phyloP scores from a whole-genome alignment of 305 asterid genomes.

The Striga hermonthica region DNA sequence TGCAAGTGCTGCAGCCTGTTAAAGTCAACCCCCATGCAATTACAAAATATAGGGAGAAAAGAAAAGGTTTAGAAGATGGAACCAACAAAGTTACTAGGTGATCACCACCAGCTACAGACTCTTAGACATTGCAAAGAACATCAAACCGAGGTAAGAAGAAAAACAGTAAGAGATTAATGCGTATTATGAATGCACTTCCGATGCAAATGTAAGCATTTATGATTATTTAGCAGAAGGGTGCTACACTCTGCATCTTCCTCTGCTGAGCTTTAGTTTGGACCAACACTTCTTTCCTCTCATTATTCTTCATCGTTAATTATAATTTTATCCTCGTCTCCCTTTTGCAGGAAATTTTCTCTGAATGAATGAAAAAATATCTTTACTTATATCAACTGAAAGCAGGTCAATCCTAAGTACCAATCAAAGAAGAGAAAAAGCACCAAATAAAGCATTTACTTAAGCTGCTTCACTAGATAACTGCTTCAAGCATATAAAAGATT shows the following conservation, averaged over 20 bases:
- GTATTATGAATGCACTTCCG: too few relatives aligned
- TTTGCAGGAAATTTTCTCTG: neutral
- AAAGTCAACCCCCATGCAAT: constrained; percentile 24
- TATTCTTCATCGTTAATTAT: constrained; percentile 20
- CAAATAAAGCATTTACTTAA: neutral
- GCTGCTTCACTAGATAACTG: constrained; percentile 20
- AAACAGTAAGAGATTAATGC: too few relatives aligned
- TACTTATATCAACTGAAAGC: constrained; percentile 12
- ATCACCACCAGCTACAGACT: too few relatives aligned
- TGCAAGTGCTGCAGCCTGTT: constrained; percentile 96
- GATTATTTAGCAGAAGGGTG: too few relatives aligned
- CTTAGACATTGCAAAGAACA: too few relatives aligned
- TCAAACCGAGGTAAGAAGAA: too few relatives aligned
- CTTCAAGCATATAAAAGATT: neutral
- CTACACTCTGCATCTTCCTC: too few relatives aligned
- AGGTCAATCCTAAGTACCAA: constrained; percentile 14
- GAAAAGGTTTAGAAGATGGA: constrained; percentile 9
- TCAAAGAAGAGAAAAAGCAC: neutral
- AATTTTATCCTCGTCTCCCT: constrained; percentile 2
- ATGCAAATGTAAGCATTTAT: too few relatives aligned
- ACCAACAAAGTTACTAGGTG: constrained; percentile 1
- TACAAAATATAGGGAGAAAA: neutral
- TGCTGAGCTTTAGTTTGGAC: constrained; percentile 16
- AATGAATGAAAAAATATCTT: constrained; percentile 6
- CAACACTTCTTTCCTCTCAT: constrained; percentile 16